These are phyloP conservation scores for Adansonia digitata DNA, from an alignment of 345 rosid species.

Conservation along the genomic window DNA sequence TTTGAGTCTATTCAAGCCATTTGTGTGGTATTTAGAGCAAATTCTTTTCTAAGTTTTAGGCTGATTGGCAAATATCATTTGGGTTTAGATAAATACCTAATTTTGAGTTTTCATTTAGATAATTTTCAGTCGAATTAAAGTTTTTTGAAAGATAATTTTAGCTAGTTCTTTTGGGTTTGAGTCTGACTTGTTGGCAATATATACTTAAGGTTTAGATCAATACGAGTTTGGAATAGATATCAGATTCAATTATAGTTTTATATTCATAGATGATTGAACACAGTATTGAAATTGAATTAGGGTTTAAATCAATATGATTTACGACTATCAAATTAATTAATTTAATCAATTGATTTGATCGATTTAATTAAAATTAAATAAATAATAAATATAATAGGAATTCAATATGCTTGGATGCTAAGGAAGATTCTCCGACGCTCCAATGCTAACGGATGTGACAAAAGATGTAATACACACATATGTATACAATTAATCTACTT, in stretches of 20 bases:
- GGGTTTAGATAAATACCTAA: neutral
- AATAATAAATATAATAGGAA: too few relatives aligned
- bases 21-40: neutral
- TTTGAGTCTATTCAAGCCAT: neutral
- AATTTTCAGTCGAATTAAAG: too few relatives aligned
- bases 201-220: too few relatives aligned
- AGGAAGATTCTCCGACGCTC: neutral
- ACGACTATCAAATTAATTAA: too few relatives aligned
- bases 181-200: too few relatives aligned
- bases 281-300: too few relatives aligned
- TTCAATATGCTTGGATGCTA: neutral
- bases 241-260: neutral
- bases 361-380: too few relatives aligned
- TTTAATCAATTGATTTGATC: neutral
- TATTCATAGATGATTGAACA: neutral
- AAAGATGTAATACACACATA: neutral
- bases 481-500: too few relatives aligned
- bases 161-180: too few relatives aligned
- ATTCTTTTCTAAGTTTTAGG: neutral
- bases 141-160: too few relatives aligned
- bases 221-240: neutral
- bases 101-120: too few relatives aligned
- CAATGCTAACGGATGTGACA: conserved; percentile 3
- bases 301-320: too few relatives aligned
- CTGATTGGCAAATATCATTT: neutral